Base-by-base conservation (phyloP, 768 basidiomycete species). In the Leucocoprinus sp. region DNA sequence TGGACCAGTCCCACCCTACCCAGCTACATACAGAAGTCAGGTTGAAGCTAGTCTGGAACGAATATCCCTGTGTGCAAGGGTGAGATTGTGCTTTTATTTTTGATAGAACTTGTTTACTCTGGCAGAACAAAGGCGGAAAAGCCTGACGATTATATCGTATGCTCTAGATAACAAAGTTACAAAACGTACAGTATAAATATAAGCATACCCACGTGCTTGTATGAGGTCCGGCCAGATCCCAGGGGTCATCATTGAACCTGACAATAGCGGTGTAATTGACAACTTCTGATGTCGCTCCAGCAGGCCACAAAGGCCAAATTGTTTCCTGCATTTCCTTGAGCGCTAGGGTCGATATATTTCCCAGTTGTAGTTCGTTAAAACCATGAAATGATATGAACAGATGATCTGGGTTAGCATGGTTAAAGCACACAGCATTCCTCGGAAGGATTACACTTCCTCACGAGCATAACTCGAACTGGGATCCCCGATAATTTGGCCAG, bases 321-420 rank as follows among this genome's bases (percentile, higher is more conserved):
- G 64, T 59, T 31, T 72, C 66, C 47, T 75, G 65, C 33, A 88
- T 68, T 52, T 83, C 82, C 27, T 76, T 71, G 38, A 82, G 61
- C 1, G 76, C 78, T 4, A 67, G 61, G 31, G 64, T 59, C 47
- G 69, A 64, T 27, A 74, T 63, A 46, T 74, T 70, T 51, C 81
- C 78, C 38, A 79, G 64, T 38, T 71, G 71, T 35, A 88, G 61
- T 61, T 85, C 80, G 54, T 76, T 81, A 46, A 75, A 73, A 34
- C 77, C 74, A 48, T 73, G 71, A 54, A 89, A 78, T 18, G 81
- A 76, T 38, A 89, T 65, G 55, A 87, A 81, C 66, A 87, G 69
- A 55, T 88, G 84, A 52, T 78, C 85, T 88, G 39, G 28, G 52
- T 39, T 48, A n/a, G 40, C 39, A 31, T 4, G 31, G 14, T 45